Evolutionary conservation across 1,139 yeast species (phyloP).

Genomic region (Geotrichum restrictum): DNA sequence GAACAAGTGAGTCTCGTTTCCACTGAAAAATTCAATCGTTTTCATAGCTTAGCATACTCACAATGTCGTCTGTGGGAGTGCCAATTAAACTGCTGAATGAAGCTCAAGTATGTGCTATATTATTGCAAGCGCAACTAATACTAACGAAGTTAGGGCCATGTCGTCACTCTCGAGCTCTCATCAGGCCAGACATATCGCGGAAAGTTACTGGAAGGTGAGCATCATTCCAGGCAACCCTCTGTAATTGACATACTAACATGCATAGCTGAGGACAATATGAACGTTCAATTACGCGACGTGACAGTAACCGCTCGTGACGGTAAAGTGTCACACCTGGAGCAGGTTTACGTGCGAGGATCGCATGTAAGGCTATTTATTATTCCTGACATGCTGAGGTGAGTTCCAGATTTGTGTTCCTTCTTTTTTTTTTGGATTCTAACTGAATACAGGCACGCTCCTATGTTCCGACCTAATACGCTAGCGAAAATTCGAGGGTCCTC

Average conservation of each 20-base stretch:
- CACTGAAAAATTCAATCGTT: background rate
- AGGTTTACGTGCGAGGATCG: conserved; percentile 88
- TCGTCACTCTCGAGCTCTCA: conserved; percentile 73
- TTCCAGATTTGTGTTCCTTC: background rate
- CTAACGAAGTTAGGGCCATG: conserved; percentile 56
- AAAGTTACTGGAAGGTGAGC: conserved; percentile 63
- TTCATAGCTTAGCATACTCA: conserved; percentile 4
- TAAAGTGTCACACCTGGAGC: conserved; percentile 68
- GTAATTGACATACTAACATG: background rate
- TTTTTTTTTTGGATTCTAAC: background rate
- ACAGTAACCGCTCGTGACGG: conserved; percentile 77
- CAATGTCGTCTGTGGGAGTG: conserved; percentile 49
- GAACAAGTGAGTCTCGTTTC: background rate
- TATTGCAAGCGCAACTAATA: background rate
- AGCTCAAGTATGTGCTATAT: conserved; percentile 50
- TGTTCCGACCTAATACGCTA: conserved; percentile 52
- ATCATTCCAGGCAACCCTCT: background rate
- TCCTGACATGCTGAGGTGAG: conserved; percentile 68
- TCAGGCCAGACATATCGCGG: conserved; percentile 90
- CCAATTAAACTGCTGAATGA: conserved; percentile 86
- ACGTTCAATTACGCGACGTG: conserved; percentile 78
- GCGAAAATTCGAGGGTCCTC: conserved; percentile 31
- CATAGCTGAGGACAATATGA: conserved; percentile 79
- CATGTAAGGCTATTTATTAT: conserved; percentile 79
- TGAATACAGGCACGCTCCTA: conserved; percentile 67